phyloP scores from a whole-genome alignment of 257 asterid species.

The Gentiana straminea region DNA sequence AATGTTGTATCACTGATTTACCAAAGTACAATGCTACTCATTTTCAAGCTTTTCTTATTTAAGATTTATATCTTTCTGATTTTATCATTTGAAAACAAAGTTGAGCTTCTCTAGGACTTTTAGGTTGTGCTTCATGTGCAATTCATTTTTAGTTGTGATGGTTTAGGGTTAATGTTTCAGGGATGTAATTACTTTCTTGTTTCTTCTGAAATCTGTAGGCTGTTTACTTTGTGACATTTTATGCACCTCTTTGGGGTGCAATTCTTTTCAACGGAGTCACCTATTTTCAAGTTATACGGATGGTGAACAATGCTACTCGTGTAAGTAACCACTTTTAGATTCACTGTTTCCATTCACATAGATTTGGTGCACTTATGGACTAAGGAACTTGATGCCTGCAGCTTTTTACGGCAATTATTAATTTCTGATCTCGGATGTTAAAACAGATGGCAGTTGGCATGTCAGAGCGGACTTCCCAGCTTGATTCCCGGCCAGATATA shows the following conservation, averaged over 20 bases:
- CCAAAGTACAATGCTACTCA: too few relatives aligned
- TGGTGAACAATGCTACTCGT: slow-evolving; percentile 95
- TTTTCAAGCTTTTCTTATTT: too few relatives aligned
- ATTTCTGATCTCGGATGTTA: slow-evolving; percentile 16
- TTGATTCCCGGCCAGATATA: slow-evolving; percentile 69
- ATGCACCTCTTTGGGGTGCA: slow-evolving; percentile 98
- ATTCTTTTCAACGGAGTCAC: slow-evolving; percentile 93
- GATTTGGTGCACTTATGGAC: slow-evolving; percentile 8
- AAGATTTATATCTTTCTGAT: too few relatives aligned
- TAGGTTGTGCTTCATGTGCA: not conserved
- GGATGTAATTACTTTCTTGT: not conserved
- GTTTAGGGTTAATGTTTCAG: not conserved
- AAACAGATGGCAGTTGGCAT: slow-evolving; percentile 92
- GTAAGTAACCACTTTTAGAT: slow-evolving; percentile 40
- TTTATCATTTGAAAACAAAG: too few relatives aligned
- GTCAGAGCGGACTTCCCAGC: slow-evolving; percentile 68
- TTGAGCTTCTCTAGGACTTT: not conserved
- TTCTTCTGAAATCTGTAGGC: slow-evolving; percentile 37
- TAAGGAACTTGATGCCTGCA: slow-evolving; percentile 8
- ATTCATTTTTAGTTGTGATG: not conserved
- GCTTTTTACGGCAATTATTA: slow-evolving; percentile 7
- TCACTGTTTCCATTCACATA: slow-evolving; percentile 7
- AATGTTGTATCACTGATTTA: too few relatives aligned
- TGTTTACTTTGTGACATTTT: slow-evolving; percentile 81
- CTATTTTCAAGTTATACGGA: slow-evolving; percentile 97